Evolutionary conservation across 2,329 filamentous ascomycete genomes (phyloP).

Genomic region (Pseudogymnoascus sp.): DNA sequence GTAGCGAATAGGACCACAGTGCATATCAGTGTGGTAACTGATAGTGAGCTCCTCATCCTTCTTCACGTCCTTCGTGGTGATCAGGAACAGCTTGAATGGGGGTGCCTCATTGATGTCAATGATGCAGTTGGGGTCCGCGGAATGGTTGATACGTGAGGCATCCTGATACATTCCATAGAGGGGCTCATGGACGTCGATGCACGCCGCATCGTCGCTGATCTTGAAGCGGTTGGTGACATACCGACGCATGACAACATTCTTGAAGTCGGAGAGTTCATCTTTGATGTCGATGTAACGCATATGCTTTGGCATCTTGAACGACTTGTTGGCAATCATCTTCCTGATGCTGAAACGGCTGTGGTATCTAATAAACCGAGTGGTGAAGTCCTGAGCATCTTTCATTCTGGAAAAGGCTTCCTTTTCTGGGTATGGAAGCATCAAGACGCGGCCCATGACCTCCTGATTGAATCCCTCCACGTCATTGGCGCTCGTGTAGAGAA

Average conservation of each 20-base stretch:
- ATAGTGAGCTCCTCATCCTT: background rate
- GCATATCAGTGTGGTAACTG: background rate
- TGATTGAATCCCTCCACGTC: background rate
- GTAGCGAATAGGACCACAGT: constrained; percentile 1
- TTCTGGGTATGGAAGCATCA: background rate
- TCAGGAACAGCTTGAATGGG: background rate
- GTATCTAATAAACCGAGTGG: background rate
- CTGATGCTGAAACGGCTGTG: background rate
- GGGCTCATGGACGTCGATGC: background rate
- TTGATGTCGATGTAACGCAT: background rate
- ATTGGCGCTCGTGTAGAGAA: background rate
- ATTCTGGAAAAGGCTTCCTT: background rate
- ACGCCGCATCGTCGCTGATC: background rate
- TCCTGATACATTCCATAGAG: constrained; percentile 1
- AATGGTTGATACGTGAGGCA: background rate
- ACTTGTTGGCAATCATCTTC: background rate
- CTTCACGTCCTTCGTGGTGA: constrained; percentile 3
- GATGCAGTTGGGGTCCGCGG: background rate
- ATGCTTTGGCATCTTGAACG: background rate
- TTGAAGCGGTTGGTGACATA: background rate
- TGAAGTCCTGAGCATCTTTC: background rate
- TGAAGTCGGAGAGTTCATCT: background rate
- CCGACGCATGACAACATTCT: background rate
- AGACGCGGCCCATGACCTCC: background rate
- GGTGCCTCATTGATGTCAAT: background rate